Percentiles rank a stretch among this genome's conserved stretches.
Conservation (phyloP, 495 filamentous ascomycete species). For the Podospora anserina region DNA sequence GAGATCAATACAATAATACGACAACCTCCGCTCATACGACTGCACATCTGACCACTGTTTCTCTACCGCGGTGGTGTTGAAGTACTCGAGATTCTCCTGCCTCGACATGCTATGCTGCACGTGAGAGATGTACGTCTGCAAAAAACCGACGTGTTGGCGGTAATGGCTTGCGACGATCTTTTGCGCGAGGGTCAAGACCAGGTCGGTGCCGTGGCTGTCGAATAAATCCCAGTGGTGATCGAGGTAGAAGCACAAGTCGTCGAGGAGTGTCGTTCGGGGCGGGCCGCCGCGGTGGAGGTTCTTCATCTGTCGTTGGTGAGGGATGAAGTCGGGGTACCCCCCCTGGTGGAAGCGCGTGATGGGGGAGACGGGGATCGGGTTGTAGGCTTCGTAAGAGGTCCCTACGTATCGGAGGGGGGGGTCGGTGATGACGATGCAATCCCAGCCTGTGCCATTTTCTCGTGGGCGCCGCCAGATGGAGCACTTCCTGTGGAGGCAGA, state of each 20-base stretch:
- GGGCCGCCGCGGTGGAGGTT: not conserved
- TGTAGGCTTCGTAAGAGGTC: not conserved
- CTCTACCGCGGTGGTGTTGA: constrained; percentile 1
- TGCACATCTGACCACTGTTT: not conserved
- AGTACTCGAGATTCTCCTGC: not conserved
- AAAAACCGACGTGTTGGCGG: not conserved
- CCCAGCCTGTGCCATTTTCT: constrained; percentile 1
- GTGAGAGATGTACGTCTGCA: not conserved
- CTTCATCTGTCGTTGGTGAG: not conserved
- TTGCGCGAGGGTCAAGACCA: not conserved
- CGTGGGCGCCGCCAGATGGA: constrained; percentile 1
- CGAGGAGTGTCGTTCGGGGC: not conserved
- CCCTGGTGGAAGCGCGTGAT: not conserved
- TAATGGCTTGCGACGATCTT: constrained; percentile 4
- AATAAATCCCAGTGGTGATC: not conserved
- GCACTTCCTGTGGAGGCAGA: not conserved
- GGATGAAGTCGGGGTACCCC: not conserved
- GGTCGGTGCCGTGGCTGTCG: not conserved
- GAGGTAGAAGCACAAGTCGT: constrained; percentile 4
- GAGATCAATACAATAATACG: not conserved
- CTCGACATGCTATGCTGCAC: not conserved
- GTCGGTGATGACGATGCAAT: constrained; percentile 1
- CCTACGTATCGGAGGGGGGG: not conserved
- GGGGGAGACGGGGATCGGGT: not conserved
- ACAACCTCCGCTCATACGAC: not conserved